Conservation (phyloP, 345 rosid species). For the Eucalyptus fibrosa region DNA sequence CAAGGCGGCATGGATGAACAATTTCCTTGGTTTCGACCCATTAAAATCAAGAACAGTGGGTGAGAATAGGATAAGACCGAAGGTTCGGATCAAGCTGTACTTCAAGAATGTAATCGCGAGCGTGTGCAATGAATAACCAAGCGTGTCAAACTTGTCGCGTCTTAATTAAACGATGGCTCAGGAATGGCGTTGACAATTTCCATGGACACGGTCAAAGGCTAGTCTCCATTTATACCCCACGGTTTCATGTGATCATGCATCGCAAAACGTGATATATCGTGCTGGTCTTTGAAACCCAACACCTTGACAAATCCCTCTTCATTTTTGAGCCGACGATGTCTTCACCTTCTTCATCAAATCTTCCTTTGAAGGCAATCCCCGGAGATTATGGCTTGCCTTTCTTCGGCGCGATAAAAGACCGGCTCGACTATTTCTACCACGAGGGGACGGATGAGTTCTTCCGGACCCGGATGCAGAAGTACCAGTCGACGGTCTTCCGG, state of each 20-base stretch:
- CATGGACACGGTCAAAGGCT: not conserved
- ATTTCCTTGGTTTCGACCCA: not conserved
- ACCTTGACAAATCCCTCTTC: not conserved
- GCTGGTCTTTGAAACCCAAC: not conserved
- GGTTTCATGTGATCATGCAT: not conserved
- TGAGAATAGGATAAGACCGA: not conserved
- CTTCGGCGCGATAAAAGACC: conserved; percentile 6
- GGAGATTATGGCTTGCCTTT: conserved; percentile 10
- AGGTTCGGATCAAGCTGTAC: not conserved
- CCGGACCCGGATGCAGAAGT: not conserved
- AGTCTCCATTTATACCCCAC: not conserved
- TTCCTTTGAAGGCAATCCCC: not conserved
- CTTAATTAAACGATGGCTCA: not conserved
- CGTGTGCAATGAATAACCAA: not conserved
- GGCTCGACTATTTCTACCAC: conserved; percentile 13
- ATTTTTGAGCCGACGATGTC: not conserved
- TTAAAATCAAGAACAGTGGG: not conserved
- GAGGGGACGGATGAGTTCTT: conserved; percentile 13
- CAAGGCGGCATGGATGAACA: not conserved
- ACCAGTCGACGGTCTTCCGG: conserved; percentile 13
- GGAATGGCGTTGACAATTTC: not conserved
- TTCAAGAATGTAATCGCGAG: not conserved
- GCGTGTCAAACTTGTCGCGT: not conserved
- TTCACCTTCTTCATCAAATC: not conserved
- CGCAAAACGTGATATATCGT: not conserved